A percentile compares a stretch with the other conserved stretches of the same genome.
Evolutionary conservation across 495 filamentous ascomycete genomes (phyloP).

Genomic region (Bombardia bombarda): DNA sequence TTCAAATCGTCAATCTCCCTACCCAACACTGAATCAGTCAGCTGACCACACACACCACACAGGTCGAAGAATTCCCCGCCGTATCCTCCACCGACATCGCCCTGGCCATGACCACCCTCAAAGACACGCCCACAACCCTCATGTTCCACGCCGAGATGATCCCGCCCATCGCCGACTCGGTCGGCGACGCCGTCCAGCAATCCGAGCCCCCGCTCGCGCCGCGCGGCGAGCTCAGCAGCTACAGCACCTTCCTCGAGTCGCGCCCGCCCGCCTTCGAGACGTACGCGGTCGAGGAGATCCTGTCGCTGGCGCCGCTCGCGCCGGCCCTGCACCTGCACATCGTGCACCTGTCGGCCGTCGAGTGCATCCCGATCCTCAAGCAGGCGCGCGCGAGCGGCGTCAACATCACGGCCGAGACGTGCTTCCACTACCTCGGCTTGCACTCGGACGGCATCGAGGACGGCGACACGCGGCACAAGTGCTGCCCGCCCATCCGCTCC

Average conservation of each 20-base stretch:
- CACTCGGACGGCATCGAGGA: conserved; percentile 78
- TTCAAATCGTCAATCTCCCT: conserved; percentile 7
- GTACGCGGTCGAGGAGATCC: conserved; percentile 79
- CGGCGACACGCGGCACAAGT: conserved; percentile 94
- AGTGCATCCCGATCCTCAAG: conserved; percentile 83
- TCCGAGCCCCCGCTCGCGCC: conserved; percentile 68
- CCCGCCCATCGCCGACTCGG: conserved; percentile 74
- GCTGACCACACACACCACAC: conserved; percentile 8
- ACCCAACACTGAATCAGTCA: background rate
- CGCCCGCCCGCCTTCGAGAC: conserved; percentile 87
- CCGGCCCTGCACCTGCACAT: conserved; percentile 86
- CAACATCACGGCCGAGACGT: conserved; percentile 94
- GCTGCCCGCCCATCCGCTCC: conserved; percentile 89
- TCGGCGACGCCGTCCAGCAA: conserved; percentile 67
- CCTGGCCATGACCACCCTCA: conserved; percentile 69
- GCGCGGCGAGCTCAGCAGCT: conserved; percentile 66
- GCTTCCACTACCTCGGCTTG: conserved; percentile 95
- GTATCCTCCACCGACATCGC: conserved; percentile 73
- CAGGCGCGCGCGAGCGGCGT: conserved; percentile 70
- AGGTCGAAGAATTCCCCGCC: conserved; percentile 94
- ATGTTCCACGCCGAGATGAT: conserved; percentile 99
- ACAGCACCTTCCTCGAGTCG: conserved; percentile 87
- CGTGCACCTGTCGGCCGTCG: conserved; percentile 86
- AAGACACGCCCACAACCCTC: conserved; percentile 68
- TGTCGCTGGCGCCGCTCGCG: conserved; percentile 71